Evolutionary conservation across 805 yeast genomes (phyloP).

Genomic region (Hyphopichia homilentoma): DNA sequence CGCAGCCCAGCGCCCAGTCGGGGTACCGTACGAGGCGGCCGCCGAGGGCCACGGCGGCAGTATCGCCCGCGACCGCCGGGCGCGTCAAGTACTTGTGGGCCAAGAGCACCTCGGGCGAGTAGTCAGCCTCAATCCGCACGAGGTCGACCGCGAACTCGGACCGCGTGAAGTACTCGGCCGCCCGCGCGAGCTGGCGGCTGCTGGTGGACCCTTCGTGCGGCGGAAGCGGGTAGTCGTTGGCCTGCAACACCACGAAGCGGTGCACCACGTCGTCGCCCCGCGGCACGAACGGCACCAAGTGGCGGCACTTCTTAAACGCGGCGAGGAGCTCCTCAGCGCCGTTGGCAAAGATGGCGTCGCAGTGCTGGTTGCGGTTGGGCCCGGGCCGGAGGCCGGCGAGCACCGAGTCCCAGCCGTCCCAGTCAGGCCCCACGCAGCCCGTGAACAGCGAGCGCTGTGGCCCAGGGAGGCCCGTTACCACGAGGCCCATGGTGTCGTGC

Average conservation of each 20-base stretch:
- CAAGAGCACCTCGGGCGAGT: too few species aligned
- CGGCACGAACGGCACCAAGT: slow-evolving; percentile 22
- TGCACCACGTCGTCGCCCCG: slow-evolving; percentile 4
- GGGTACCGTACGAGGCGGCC: too few species aligned
- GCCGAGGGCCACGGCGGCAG: too few species aligned
- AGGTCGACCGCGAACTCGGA: too few species aligned
- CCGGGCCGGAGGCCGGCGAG: slow-evolving; percentile 31
- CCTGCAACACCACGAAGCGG: slow-evolving; percentile 13
- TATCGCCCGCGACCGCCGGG: too few species aligned
- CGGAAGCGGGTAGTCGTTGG: slow-evolving; percentile 3
- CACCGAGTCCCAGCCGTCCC: slow-evolving; percentile 50
- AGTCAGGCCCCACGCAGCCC: slow-evolving; percentile 41
- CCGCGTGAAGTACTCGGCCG: too few species aligned
- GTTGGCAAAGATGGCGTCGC: slow-evolving; percentile 10
- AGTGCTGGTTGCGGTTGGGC: slow-evolving; percentile 5
- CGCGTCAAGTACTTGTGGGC: too few species aligned
- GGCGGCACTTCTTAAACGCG: slow-evolving; percentile 24
- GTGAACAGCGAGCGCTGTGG: too few species aligned
- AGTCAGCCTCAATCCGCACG: too few species aligned
- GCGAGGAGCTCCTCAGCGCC: slow-evolving; percentile 20
- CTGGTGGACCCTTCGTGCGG: too few species aligned
- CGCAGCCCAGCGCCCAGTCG: too few species aligned
- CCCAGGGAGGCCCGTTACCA: slow-evolving; percentile 50
- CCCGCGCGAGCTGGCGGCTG: too few species aligned
- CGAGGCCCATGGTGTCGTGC: slow-evolving; percentile 44